A percentile compares a stretch with the other conserved stretches of the same genome.
Conservation (phyloP, 2,329 filamentous ascomycete species). For the Chrysoporthe cubensis region DNA sequence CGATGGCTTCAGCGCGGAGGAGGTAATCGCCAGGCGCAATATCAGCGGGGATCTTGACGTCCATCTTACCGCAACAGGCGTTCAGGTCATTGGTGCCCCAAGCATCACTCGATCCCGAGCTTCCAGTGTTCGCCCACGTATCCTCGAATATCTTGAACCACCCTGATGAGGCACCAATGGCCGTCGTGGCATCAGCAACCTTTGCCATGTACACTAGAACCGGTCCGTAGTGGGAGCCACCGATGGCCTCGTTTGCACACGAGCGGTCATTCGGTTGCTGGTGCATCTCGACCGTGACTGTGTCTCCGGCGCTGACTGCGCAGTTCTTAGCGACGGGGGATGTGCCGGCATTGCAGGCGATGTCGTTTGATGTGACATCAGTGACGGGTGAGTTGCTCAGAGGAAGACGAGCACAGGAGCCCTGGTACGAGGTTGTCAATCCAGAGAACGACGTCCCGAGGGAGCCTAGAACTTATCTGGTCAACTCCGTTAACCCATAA, state of each 20-base stretch:
- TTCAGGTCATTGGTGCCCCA: constrained; percentile 52
- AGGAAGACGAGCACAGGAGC: constrained; percentile 53
- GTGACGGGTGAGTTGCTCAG: constrained; percentile 55
- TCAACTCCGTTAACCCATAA: constrained; percentile 52
- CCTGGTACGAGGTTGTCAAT: constrained; percentile 39
- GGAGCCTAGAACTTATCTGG: constrained; percentile 39
- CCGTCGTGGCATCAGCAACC: constrained; percentile 49
- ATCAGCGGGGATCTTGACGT: constrained; percentile 41
- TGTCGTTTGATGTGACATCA: constrained; percentile 45
- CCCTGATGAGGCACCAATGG: constrained; percentile 43
- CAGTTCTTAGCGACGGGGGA: constrained; percentile 46
- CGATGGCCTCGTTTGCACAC: constrained; percentile 53
- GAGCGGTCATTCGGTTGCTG: constrained; percentile 47
- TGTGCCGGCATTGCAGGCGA: constrained; percentile 50
- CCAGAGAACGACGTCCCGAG: not conserved
- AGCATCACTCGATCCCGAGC: constrained; percentile 47
- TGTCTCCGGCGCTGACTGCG: constrained; percentile 50
- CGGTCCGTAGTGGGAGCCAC: constrained; percentile 56
- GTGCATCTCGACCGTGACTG: constrained; percentile 60
- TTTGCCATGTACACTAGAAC: constrained; percentile 53
- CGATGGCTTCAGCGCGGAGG: constrained; percentile 53
- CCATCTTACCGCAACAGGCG: constrained; percentile 45
- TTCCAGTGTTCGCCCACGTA: constrained; percentile 43
- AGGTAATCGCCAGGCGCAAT: constrained; percentile 46
- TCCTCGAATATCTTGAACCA: constrained; percentile 59